A percentile compares a stretch with the other conserved stretches of the same genome.
phyloP scores from a whole-genome alignment of 2,329 filamentous ascomycete species.

The Claviceps africana region DNA sequence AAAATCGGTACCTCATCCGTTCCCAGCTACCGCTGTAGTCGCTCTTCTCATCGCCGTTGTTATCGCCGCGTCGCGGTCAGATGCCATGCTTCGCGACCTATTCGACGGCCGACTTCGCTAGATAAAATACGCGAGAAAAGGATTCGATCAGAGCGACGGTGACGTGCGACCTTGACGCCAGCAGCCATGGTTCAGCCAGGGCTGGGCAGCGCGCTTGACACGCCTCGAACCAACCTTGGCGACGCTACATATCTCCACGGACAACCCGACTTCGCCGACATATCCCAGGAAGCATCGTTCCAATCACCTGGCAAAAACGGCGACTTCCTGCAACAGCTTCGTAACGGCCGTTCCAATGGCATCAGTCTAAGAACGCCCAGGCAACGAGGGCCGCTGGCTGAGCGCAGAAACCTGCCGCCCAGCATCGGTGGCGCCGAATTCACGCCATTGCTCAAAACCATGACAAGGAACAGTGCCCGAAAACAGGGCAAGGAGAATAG shows the following conservation, averaged over 20 bases:
- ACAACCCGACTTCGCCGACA: conserved; percentile 56
- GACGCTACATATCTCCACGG: conserved; percentile 69
- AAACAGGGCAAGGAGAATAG: conserved; percentile 49
- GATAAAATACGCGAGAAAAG: not conserved
- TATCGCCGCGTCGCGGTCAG: not conserved
- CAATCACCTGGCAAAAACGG: conserved; percentile 55
- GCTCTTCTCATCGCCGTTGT: not conserved
- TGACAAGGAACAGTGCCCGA: conserved; percentile 57
- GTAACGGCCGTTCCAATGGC: conserved; percentile 45
- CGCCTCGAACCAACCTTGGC: conserved; percentile 70
- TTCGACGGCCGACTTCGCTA: not conserved
- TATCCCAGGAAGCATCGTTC: conserved; percentile 80
- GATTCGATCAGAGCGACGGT: not conserved
- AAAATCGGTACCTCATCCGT: not conserved
- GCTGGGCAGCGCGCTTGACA: conserved; percentile 55
- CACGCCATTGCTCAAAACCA: conserved; percentile 79
- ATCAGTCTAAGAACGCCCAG: conserved; percentile 60
- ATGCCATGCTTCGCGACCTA: not conserved
- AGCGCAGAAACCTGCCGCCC: conserved; percentile 56
- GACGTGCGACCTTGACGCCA: not conserved
- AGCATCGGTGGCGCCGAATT: conserved; percentile 64
- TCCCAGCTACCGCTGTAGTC: not conserved
- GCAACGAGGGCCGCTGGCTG: conserved; percentile 52
- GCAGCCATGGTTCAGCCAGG: conserved; percentile 49
- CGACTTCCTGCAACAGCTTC: conserved; percentile 62